Base-by-base conservation (phyloP, 108 stramenopile species). In the Fistulifera pelliculosa region DNA sequence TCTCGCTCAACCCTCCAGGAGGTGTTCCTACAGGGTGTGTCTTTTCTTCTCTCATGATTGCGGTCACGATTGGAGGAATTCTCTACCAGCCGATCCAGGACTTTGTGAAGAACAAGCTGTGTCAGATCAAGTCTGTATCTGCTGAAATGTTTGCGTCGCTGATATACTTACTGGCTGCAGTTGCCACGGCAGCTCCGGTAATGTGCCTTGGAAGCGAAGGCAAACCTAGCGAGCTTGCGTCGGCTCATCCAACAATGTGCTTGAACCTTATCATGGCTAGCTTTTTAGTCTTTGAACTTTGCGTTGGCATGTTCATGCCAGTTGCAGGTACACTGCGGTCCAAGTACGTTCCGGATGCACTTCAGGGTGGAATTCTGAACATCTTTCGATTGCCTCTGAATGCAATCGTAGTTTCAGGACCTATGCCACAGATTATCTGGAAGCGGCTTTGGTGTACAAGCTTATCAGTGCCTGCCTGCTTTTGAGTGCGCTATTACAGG, bases 311-410 rank as follows among this genome's bases (percentile, higher is more conserved):
- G 41, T 96, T 93, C 66, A 89, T 89, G 74, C 87, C 93, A 0
- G 87, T 93, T 45, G 92, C 89, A 8, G 95, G 90, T 16, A 93
- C 86, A 22, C 59, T 94, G 58, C 76, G 95, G 42, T 87, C 87
- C 28, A 86, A 85, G 52, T 93, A 93, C 59, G 83, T 94, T n/a
- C 95, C 95, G 14, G 95, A 94, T 59, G 71, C 70, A 0, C 58
- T 90, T 39, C 93, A 94, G 61, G 87, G 92, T 41, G 85, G 80
- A 6, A 89, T 96, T 52, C 70, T 96, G 61, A 96, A 93, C 60
- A 87, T 96, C 45, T 93, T 92, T 49, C 85, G 95, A 12, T 66
- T 96, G 38, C 95, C 95, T 17, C 75, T 96, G n/a, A 96, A 96
- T 69, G 77, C 83, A 1, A 82, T 96, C 43, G 95, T 96, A 24